Evolutionary conservation across 257 asterid species (phyloP).

Genomic region (Linaria vulgaris): DNA sequence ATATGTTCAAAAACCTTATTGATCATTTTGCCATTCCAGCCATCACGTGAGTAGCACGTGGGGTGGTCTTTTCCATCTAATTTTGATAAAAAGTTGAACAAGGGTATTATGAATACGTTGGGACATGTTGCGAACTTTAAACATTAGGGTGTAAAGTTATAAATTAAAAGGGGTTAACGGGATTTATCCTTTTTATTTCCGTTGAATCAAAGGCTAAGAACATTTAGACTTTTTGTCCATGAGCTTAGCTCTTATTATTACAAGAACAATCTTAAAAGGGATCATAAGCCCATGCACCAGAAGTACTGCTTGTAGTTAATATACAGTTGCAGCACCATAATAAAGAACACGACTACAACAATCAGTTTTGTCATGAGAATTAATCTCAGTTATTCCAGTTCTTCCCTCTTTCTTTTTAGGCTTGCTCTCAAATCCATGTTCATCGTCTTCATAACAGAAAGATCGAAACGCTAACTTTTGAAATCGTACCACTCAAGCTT

Average conservation of each 20-base stretch:
- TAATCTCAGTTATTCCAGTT: background rate
- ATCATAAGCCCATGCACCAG: background rate
- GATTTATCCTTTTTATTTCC: background rate
- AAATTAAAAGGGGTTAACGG: no score
- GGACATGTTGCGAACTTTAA: no score
- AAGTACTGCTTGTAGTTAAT: background rate
- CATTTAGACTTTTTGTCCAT: constrained; percentile 3
- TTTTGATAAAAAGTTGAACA: no score
- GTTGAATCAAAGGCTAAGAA: background rate
- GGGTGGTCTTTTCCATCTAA: no score
- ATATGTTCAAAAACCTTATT: no score
- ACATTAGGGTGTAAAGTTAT: no score
- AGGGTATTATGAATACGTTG: no score
- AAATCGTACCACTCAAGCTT: constrained; percentile 26
- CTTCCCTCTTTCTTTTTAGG: constrained; percentile 51
- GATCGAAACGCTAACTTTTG: constrained; percentile 19
- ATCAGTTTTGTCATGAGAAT: background rate
- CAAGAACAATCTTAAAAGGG: constrained; percentile 14
- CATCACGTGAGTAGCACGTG: no score
- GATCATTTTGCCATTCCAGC: no score
- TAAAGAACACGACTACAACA: background rate
- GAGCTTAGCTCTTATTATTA: background rate
- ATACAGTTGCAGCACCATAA: background rate
- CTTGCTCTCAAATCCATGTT: constrained; percentile 16
- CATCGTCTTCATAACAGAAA: constrained; percentile 1